Base-by-base conservation (phyloP, 495 filamentous ascomycete species). In the Penicillium crystallinum region DNA sequence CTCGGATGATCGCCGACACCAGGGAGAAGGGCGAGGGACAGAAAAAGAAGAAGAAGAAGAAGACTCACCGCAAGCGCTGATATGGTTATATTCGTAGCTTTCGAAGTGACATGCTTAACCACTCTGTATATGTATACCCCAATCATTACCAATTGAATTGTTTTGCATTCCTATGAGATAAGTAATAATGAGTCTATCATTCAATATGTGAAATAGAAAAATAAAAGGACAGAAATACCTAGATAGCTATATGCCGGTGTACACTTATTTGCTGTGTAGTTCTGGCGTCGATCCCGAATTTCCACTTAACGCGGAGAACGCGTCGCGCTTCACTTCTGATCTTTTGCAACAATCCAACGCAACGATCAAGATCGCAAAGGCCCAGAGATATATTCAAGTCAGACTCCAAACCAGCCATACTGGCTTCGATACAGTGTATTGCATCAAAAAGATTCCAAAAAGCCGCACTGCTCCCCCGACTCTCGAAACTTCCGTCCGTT, bases 21-120 rank as follows among this genome's bases (percentile, higher is more conserved):
- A 63, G 65, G 58, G 67, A 67, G 40, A 67, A 62, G 42, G 70
- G 66, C 31, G 66, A 70, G 15, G 61, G 63, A 23, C 66, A 76
- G 40, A 82, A 70, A 53, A 73, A 70, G 45, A 81, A 80, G 66
- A 75, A 77, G 56, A 82, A 75, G 63, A 80, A 76, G 65, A 78
- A 73, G 62, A 70, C 58, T 17, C 66, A 54, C 35, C 71, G 73
- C 48, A 77, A 77, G 68, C 68, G 72, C 49, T 77, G 64, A 75
- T 68, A 14, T 23, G 15, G 21, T 17, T 42, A 48, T 37, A 30
- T 25, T 47, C 35, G 27, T 40, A 36, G 31, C 38, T 49, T 41
- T 41, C 38, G 23, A 27, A 42, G 46, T 52, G 40, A 31, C 21
- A 35, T 49, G 35, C 22, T 52, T 49, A 49, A 11, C 38, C 27